Conservation (phyloP, 2,329 filamentous ascomycete genomes). For the Colletotrichum phormii region DNA sequence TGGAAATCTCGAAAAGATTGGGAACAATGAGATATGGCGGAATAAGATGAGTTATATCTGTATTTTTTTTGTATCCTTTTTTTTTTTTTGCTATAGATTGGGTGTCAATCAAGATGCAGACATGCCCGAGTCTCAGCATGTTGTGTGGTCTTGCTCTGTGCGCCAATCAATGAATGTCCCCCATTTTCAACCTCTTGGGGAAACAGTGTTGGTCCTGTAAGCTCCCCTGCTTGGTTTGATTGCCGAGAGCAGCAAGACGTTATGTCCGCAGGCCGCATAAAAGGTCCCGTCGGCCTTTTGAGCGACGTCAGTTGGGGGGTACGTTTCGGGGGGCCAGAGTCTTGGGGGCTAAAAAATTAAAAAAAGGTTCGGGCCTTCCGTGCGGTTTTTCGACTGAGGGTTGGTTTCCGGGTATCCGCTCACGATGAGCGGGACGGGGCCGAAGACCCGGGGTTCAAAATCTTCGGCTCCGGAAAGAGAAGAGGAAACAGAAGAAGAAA, state of each 20-base stretch:
- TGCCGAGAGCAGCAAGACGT: slow-evolving; percentile 10
- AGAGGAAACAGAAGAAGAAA: too few relatives aligned
- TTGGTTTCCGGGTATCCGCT: not conserved
- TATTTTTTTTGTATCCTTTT: too few relatives aligned
- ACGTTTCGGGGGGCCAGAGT: not conserved
- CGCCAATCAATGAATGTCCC: not conserved
- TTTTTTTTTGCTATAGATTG: not conserved
- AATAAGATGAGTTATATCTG: not conserved
- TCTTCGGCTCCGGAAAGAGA: too few relatives aligned
- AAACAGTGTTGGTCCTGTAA: not conserved
- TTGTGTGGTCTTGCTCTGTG: not conserved
- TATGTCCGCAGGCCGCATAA: not conserved
- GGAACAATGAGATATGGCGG: not conserved
- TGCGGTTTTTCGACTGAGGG: not conserved
- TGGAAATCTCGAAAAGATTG: too few relatives aligned
- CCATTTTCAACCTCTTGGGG: not conserved
- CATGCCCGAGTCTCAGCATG: not conserved
- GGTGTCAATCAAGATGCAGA: not conserved
- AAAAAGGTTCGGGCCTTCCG: not conserved
- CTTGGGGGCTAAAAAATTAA: not conserved
- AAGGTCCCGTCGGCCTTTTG: too few relatives aligned
- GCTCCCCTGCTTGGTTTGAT: slow-evolving; percentile 20
- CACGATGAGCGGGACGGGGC: slow-evolving; percentile 7
- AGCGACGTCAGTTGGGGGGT: not conserved
- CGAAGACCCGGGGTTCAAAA: not conserved